Base-by-base conservation (phyloP, 805 yeast genomes). In the Lipomyces spencermartinsiae region DNA sequence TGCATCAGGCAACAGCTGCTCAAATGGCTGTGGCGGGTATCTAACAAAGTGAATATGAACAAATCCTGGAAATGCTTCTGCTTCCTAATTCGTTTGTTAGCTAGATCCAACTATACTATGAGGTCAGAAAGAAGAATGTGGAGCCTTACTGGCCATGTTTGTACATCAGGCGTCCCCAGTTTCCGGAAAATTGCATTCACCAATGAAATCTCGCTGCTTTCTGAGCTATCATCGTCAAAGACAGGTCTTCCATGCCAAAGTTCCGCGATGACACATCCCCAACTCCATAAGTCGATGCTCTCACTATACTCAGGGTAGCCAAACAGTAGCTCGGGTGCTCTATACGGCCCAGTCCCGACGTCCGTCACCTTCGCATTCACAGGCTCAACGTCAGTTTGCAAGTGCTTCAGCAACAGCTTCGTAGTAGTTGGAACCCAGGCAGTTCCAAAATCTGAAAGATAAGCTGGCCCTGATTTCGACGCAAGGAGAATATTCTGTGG, bases 301-400 rank as follows among this genome's bases (percentile, higher is more conserved):
- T 74, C 76, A 1, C 83, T 78, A 74, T 91, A 91, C 67, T 82
- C 80, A 0, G 80, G 69, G n/a, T 84, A 78, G 0, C 91, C 90
- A 61, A 90, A 83, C 55, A 91, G 79, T 59, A 89, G 78, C 74
- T 91, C 97, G 0, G 96, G 94, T 0, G 95, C 88, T 68, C 89
- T 87, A 78, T 86, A 92, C 43, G 82, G 81, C 1, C 89, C 87
- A 0, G 93, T 88, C 25, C 89, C 83, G 3, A 92, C 87, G 65
- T 85, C 87, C 12, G 82, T 76, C 43, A 82, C 76, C 65, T 80
- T 81, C 5, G 71, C 64, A 29, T 75, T 73, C 1, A 67, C 61
- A 7, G 71, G 70, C 43, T 76, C 83, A 4, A 51, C 71, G 71
- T 86, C 25, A 12, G 37, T 10, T 46, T 34, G 9, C 9, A 29